These are phyloP conservation scores for Chondrus crispus DNA, from an alignment of 23 red algal genomes.

Conservation along the genomic window DNA sequence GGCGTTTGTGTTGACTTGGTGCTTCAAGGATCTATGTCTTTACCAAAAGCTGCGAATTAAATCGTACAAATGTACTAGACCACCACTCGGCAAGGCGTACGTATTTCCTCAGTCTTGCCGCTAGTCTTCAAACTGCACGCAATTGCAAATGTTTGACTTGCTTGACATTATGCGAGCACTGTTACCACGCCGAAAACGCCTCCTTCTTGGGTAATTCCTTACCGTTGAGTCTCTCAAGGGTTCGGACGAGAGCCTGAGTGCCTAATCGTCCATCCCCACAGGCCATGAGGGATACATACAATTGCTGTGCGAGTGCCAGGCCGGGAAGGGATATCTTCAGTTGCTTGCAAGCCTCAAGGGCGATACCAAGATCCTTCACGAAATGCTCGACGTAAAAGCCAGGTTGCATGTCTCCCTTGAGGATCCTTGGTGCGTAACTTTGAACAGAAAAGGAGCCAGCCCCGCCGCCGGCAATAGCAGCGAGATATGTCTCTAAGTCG, in stretches of 20 bases:
- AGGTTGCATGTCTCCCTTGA: conserved; percentile 74
- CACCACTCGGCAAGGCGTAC: not conserved
- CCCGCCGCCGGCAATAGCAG: conserved; percentile 58
- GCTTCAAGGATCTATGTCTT: too few relatives aligned
- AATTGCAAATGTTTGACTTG: too few relatives aligned
- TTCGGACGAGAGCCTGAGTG: conserved; percentile 71
- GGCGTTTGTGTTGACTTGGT: not conserved
- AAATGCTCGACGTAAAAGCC: conserved; percentile 94
- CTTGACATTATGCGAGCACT: too few relatives aligned
- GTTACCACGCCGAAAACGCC: conserved; percentile 21
- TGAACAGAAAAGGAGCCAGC: conserved; percentile 66
- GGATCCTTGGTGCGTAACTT: conserved; percentile 55
- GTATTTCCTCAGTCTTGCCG: not conserved
- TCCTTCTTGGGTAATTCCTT: conserved; percentile 17
- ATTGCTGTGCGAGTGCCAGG: conserved; percentile 76
- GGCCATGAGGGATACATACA: conserved; percentile 78
- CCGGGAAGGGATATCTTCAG: conserved; percentile 74
- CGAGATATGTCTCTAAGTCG: conserved; percentile 62
- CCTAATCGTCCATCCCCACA: conserved; percentile 72
- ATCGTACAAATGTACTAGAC: too few relatives aligned
- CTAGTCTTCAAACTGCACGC: too few relatives aligned
- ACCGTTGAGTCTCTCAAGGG: conserved; percentile 55
- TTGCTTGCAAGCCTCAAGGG: conserved; percentile 66
- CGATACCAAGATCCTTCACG: conserved; percentile 91
- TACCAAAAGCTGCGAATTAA: too few relatives aligned